Conservation (phyloP, 805 yeast species). For the Hanseniaspora lachancei region DNA sequence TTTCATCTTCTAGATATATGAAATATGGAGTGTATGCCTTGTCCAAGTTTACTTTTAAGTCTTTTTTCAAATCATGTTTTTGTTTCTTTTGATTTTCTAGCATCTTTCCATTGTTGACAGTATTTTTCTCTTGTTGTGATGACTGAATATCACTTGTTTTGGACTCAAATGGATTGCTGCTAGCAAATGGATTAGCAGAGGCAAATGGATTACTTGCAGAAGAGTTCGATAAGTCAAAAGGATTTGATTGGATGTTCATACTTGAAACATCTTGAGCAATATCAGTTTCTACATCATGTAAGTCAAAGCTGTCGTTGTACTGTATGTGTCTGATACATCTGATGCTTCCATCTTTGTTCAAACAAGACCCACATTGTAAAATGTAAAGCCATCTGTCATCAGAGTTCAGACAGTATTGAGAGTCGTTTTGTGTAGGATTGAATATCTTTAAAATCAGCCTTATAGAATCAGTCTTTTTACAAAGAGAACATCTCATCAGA, state of each 20-base stretch:
- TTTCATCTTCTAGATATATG: slow-evolving; percentile 62
- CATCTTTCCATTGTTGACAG: background rate
- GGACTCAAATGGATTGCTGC: slow-evolving; percentile 11
- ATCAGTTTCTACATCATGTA: slow-evolving; percentile 30
- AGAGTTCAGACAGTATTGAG: slow-evolving; percentile 31
- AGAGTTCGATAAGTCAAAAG: slow-evolving; percentile 11
- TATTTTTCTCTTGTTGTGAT: background rate
- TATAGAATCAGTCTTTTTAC: slow-evolving; percentile 39
- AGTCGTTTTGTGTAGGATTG: slow-evolving; percentile 50
- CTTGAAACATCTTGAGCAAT: slow-evolving; percentile 29
- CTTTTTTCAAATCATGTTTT: slow-evolving; percentile 21
- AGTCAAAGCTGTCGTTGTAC: slow-evolving; percentile 34
- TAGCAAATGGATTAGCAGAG: slow-evolving; percentile 18
- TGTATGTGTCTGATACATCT: slow-evolving; percentile 66
- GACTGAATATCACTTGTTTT: slow-evolving; percentile 1
- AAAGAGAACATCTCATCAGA: slow-evolving; percentile 49
- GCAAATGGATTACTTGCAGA: background rate
- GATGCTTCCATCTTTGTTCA: slow-evolving; percentile 55
- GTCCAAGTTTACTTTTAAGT: slow-evolving; percentile 17
- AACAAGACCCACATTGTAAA: slow-evolving; percentile 64
- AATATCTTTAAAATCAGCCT: slow-evolving; percentile 64
- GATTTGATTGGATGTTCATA: slow-evolving; percentile 15
- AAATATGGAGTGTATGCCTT: slow-evolving; percentile 48
- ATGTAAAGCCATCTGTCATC: slow-evolving; percentile 76
- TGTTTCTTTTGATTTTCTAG: slow-evolving; percentile 25